These are phyloP conservation scores for Agaricales sp. DNA, from an alignment of 1,284 basidiomycete genomes.

Conservation along the genomic window DNA sequence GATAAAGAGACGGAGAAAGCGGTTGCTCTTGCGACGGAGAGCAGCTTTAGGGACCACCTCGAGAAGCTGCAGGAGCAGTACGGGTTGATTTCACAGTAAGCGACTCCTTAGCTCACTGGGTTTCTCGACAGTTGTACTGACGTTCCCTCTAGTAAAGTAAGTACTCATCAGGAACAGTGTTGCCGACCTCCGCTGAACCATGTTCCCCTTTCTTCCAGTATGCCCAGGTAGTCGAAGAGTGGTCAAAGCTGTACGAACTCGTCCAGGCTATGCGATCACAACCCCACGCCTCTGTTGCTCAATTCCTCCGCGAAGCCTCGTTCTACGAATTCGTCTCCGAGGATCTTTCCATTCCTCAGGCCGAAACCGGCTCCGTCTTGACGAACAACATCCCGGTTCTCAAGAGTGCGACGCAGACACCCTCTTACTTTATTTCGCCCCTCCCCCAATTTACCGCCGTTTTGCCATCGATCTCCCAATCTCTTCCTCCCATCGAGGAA, in stretches of 20 bases:
- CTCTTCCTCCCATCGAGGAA: background rate
- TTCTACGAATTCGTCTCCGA: background rate
- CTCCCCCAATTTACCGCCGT: background rate
- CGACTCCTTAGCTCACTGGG: background rate
- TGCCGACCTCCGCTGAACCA: background rate
- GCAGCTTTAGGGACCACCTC: constrained; percentile 2
- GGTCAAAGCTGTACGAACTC: background rate
- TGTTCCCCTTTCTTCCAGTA: background rate
- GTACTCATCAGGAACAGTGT: too few relatives aligned
- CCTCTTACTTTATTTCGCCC: background rate
- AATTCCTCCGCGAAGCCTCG: background rate
- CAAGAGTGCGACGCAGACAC: background rate
- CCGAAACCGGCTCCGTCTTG: background rate
- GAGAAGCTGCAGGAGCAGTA: constrained; percentile 2
- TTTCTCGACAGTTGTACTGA: background rate
- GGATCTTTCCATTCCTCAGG: background rate
- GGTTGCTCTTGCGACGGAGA: constrained; percentile 3
- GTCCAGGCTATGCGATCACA: background rate
- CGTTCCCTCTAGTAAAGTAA: background rate
- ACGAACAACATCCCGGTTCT: background rate
- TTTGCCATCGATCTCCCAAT: too few relatives aligned
- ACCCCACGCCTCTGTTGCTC: background rate
- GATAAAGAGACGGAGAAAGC: constrained; percentile 2
- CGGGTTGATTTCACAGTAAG: constrained; percentile 4
- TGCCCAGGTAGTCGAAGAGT: background rate